These are phyloP conservation scores for Drechmeria coniospora DNA, from an alignment of 2,329 filamentous ascomycete species.

Conservation along the genomic window DNA sequence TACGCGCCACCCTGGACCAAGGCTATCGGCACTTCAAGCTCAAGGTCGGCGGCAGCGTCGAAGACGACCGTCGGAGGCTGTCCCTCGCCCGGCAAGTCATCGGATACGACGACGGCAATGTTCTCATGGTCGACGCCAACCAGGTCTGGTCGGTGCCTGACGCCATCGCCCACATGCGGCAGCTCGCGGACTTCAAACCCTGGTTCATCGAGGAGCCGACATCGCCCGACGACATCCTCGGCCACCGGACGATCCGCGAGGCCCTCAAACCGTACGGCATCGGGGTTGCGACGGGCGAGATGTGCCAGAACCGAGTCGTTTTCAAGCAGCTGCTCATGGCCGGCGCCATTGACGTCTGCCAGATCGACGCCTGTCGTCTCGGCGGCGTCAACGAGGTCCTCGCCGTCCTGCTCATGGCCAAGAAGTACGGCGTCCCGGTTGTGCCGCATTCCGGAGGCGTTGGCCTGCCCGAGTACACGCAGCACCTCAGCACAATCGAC, in stretches of 20 bases:
- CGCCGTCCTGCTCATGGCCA: conserved; percentile 76
- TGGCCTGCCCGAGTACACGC: conserved; percentile 83
- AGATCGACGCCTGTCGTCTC: conserved; percentile 80
- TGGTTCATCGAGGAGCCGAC: conserved; percentile 96
- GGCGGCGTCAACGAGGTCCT: conserved; percentile 86
- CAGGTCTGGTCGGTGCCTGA: conserved; percentile 86
- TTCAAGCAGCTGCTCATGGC: conserved; percentile 81
- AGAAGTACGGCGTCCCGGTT: conserved; percentile 63
- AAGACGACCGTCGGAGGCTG: conserved; percentile 55
- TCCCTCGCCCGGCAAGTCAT: conserved; percentile 64
- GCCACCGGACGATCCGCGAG: conserved; percentile 71
- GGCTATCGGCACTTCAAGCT: conserved; percentile 84
- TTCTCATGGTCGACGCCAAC: conserved; percentile 88
- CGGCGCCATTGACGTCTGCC: conserved; percentile 73
- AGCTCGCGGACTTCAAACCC: conserved; percentile 68
- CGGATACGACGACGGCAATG: conserved; percentile 67
- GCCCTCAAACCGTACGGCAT: conserved; percentile 61
- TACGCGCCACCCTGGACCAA: conserved; percentile 57
- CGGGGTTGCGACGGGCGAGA: conserved; percentile 81
- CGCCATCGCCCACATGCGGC: conserved; percentile 73
- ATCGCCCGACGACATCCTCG: conserved; percentile 75
- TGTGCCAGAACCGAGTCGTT: conserved; percentile 88
- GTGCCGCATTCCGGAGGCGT: conserved; percentile 85
- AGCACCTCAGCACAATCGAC: conserved; percentile 84
- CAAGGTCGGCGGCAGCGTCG: conserved; percentile 66